Evolutionary conservation across 257 asterid genomes (phyloP), one percentile per base, ranked within the genome.

Genomic region (Mitragyna speciosa): DNA sequence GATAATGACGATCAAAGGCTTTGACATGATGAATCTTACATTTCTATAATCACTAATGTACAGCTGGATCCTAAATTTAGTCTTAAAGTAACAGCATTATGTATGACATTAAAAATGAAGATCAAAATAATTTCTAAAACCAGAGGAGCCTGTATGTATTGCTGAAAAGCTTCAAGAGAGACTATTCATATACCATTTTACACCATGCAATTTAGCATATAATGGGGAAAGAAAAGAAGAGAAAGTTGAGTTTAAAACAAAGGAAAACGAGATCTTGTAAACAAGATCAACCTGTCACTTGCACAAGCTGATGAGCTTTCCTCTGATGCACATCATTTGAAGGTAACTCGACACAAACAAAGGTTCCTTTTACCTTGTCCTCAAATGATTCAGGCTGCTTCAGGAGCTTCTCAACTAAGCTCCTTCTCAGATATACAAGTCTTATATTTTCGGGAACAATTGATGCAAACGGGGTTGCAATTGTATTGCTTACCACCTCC

Each of bases 341-440:
- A 78, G 87, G 84, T 16, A 89, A 78, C 76, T 85, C 89, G 69
- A 87, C 85, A 74, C 92, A 86, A 64, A 91, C 94, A 68, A 89
- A 92, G 82, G 92, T 82, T 79, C 97, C 96, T 28, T 74, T 75
- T 56, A 93, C 91, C 86, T 95, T 95, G 80, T 84, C 80, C 82
- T 84, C 92, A 81, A 91, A 86, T 45, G 87, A 81, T 76, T 92
- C 90, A 22, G 94, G 94, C 69, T 90, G 86, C 89, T 87, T 81
- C 17, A 82, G 78, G 39, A 95, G 87, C 78, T 92, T 91, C 45
- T 66, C 28, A 52, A 95, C 76, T 85, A 92, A 71, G 66, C 84
- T 83, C 87, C 84, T 90, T 87, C 59, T 92, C 90, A 95, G 81
- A 90, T 88, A 93, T 59, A 92, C 88, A 48, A 91, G 96, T 81